Evolutionary conservation across 768 basidiomycete genomes (phyloP), one percentile per base, ranked within the genome.

Genomic region (Dioszegia aurantiaca): DNA sequence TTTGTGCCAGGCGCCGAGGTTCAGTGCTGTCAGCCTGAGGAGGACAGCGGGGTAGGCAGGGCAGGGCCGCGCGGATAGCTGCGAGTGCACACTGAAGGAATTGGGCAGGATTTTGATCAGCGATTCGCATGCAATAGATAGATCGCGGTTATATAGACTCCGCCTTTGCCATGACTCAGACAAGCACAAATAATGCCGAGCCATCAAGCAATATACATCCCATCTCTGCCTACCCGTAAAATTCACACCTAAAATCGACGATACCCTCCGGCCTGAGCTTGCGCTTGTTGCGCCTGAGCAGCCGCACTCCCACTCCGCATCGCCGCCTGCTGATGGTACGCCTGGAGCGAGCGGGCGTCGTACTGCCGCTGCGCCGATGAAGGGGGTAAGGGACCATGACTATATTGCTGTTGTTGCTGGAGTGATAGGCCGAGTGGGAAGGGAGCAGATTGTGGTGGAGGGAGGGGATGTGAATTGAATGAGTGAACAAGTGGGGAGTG

Each of bases 291-390:
- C 30, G 33, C 30, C 33, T 19, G 30, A 26, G 28, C n/a, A n/a
- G n/a, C 33, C 33, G 33, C 6, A 27, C 26, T 53, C 37, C 51
- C 51, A 40, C 51, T 41, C 51, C 51, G 36, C 37, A 53, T 39
- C 26, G 51, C 51, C 51, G 51, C 51, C 37, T 53, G 51, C 39
- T 53, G 51, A 40, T 53, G 51, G 17, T 40, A 53, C 24, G 51
- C 51, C 51, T 53, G 51, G 17, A 53, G 17, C 14, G 51, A 19
- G 23, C 51, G 12, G n/a, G 51, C 51, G 27, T 53, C 51, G 19
- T n/a, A 53, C 17, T 53, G 51, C 37, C 51, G 23, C 21, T 53
- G 51, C 36, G 21, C 37, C 8, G 49, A 30, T 8, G 51, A 40
- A 40, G 51, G 36, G 23, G 48, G 48, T 14, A 53, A 31, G 2